Evolutionary conservation across 2,329 filamentous ascomycete genomes (phyloP).

Genomic region (Penicillium verrucosum): DNA sequence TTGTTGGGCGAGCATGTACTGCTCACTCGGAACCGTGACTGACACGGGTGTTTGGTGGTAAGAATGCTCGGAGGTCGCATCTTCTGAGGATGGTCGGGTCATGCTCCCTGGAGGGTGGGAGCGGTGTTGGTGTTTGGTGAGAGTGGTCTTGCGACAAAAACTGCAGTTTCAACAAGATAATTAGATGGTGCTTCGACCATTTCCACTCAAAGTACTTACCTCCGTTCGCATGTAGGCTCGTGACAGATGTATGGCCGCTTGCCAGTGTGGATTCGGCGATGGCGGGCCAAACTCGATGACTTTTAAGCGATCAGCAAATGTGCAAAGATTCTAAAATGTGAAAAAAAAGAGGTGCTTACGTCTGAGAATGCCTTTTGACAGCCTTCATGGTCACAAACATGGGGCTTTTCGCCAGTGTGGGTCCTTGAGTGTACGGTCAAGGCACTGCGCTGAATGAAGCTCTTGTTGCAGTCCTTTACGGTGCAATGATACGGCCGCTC

Average conservation of each 20-base stretch:
- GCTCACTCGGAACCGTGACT: slow-evolving; percentile 32
- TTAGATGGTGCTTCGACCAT: background rate
- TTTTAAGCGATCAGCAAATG: slow-evolving; percentile 14
- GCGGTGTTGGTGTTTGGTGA: slow-evolving; percentile 42
- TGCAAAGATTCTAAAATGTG: background rate
- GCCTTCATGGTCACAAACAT: slow-evolving; percentile 43
- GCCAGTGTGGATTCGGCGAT: slow-evolving; percentile 42
- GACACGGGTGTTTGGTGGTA: slow-evolving; percentile 29
- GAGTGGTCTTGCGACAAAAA: slow-evolving; percentile 42
- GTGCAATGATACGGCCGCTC: slow-evolving; percentile 48
- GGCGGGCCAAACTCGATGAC: slow-evolving; percentile 42
- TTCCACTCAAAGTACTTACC: slow-evolving; percentile 23
- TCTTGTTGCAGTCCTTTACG: slow-evolving; percentile 46
- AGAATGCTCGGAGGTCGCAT: slow-evolving; percentile 37
- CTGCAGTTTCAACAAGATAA: slow-evolving; percentile 19
- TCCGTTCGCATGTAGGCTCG: slow-evolving; percentile 40
- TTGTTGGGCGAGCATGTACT: slow-evolving; percentile 38
- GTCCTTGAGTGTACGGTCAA: slow-evolving; percentile 47
- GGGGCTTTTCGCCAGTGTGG: slow-evolving; percentile 46
- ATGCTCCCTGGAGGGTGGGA: slow-evolving; percentile 36
- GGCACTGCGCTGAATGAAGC: slow-evolving; percentile 49
- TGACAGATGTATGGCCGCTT: slow-evolving; percentile 42
- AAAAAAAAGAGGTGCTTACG: slow-evolving; percentile 27
- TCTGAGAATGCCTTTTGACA: slow-evolving; percentile 46
- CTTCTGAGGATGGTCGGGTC: slow-evolving; percentile 37